Percentiles rank a stretch among this genome's conserved stretches.
Conservation (phyloP, 768 basidiomycete species). For the Daedaleopsis nitida region DNA sequence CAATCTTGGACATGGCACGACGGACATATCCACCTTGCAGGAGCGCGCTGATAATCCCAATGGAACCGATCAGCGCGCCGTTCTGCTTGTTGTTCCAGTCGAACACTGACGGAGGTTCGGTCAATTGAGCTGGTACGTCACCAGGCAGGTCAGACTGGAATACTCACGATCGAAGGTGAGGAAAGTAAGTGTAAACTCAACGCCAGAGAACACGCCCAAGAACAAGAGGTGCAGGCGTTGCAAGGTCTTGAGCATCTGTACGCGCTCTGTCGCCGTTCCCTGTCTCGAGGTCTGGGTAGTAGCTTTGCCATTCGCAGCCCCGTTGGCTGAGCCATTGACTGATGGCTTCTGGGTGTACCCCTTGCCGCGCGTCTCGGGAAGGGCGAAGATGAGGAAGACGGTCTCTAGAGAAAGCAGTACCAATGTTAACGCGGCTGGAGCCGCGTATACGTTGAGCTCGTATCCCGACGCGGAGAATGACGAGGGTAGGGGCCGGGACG, state of each 20-base stretch:
- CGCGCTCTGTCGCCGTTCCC: constrained; percentile 46
- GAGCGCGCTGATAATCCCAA: constrained; percentile 87
- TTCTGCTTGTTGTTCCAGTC: constrained; percentile 92
- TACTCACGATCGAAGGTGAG: constrained; percentile 83
- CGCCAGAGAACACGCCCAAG: constrained; percentile 88
- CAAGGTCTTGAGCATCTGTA: constrained; percentile 58
- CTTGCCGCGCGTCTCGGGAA: constrained; percentile 85
- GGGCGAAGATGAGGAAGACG: constrained; percentile 64
- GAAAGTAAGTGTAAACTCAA: constrained; percentile 97
- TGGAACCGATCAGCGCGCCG: constrained; percentile 79
- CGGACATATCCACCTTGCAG: constrained; percentile 96
- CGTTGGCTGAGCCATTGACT: constrained; percentile 24
- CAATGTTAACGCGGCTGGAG: constrained; percentile 84
- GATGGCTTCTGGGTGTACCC: constrained; percentile 19
- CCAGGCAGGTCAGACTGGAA: constrained; percentile 4
- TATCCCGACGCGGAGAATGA: constrained; percentile 53
- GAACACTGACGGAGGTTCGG: constrained; percentile 53
- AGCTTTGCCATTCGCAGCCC: constrained; percentile 23
- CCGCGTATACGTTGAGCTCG: constrained; percentile 87
- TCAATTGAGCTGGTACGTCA: not conserved
- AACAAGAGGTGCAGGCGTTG: constrained; percentile 82
- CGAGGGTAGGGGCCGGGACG: constrained; percentile 75
- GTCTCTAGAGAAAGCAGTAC: constrained; percentile 81
- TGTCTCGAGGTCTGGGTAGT: constrained; percentile 12
- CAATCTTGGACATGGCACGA: constrained; percentile 68